Conservation (phyloP, 2,329 filamentous ascomycete species). For the Ophiostoma tasmaniense region DNA sequence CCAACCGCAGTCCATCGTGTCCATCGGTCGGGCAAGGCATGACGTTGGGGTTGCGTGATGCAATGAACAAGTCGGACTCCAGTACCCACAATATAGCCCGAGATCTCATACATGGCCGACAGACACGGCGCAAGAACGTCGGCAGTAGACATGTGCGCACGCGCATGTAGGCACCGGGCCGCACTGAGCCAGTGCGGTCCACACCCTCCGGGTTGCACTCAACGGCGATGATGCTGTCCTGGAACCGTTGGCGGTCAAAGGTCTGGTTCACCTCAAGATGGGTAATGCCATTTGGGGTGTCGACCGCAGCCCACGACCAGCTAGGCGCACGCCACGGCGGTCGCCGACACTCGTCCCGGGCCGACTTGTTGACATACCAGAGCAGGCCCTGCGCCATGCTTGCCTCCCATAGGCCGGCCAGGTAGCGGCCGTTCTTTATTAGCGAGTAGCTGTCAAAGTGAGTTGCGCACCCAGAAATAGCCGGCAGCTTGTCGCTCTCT, state of each 20-base stretch:
- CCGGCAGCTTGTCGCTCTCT: background rate
- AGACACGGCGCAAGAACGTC: background rate
- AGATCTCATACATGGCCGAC: background rate
- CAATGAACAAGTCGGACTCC: background rate
- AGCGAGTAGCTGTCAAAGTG: background rate
- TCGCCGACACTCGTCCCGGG: background rate
- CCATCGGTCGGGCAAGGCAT: background rate
- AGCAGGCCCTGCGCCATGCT: background rate
- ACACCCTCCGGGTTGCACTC: background rate
- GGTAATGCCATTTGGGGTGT: background rate
- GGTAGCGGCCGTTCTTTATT: background rate
- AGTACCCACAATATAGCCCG: background rate
- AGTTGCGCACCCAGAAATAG: background rate
- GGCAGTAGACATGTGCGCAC: background rate
- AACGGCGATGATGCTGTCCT: background rate
- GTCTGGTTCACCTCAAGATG: background rate
- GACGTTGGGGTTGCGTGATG: background rate
- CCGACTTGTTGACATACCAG: background rate
- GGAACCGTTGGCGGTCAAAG: background rate
- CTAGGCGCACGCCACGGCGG: background rate
- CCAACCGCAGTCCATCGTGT: background rate
- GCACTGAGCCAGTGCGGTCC: background rate
- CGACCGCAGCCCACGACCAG: background rate
- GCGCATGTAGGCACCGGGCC: background rate
- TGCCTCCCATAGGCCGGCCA: background rate